Conservation (phyloP, 306 rosid species). For the Cucurbita argyrosperma region DNA sequence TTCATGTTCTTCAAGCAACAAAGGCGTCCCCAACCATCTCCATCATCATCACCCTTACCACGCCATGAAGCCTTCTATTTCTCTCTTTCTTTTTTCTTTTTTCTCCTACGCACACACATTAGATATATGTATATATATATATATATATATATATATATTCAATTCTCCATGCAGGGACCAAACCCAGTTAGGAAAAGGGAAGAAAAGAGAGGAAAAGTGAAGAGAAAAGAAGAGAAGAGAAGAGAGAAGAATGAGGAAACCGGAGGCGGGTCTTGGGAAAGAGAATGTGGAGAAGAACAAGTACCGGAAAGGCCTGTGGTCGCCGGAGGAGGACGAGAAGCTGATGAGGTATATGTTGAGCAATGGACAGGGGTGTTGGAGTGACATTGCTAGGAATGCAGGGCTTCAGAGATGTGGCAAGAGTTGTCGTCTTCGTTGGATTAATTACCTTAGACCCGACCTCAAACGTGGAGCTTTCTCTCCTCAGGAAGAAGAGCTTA, state of each 20-base stretch:
- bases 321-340: conserved; percentile 93
- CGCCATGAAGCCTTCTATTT: conserved; percentile 45
- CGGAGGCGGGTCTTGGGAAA: conserved; percentile 3
- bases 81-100: conserved; percentile 6
- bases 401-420: conserved; percentile 87
- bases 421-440: conserved; percentile 97
- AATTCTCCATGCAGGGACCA: conserved; percentile 6
- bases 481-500: conserved; percentile 73
- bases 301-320: conserved; percentile 80
- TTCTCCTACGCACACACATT: not conserved
- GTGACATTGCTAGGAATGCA: conserved; percentile 82
- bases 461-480: conserved; percentile 91
- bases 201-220: too few relatives aligned
- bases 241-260: conserved; percentile 8
- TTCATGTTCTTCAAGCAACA: conserved; percentile 52
- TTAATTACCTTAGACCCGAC: conserved; percentile 85
- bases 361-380: conserved; percentile 87
- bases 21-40: conserved; percentile 28
- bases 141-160: not conserved
- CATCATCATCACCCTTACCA: conserved; percentile 51
- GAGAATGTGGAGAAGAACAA: conserved; percentile 13
- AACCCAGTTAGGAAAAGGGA: not conserved
- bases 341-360: conserved; percentile 80
- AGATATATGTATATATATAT: too few relatives aligned
- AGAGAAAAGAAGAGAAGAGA: not conserved